Percentiles rank a stretch among this genome's conserved stretches.
Conservation (phyloP, 2,329 filamentous ascomycete species). For the Epichloe hybrida region DNA sequence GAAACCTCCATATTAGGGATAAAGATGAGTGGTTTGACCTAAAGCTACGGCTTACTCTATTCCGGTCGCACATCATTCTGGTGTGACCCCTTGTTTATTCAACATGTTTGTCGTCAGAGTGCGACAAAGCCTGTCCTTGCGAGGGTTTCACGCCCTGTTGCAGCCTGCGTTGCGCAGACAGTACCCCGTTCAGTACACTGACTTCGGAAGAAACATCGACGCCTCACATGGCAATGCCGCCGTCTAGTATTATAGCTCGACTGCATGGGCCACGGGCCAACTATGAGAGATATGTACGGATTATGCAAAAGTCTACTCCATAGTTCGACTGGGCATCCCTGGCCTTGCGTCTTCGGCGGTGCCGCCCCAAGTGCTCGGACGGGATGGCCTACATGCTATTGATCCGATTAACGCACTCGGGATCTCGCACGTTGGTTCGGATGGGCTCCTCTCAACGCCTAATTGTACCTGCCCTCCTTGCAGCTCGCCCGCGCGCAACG, state of each 20-base stretch:
- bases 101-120: conserved; percentile 3
- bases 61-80: conserved; percentile 9
- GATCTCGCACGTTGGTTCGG: too few species aligned
- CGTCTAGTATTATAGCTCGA: not conserved
- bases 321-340: not conserved
- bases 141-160: conserved; percentile 10
- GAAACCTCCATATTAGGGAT: not conserved
- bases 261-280: not conserved
- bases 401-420: too few species aligned
- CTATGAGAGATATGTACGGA: not conserved
- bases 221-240: not conserved
- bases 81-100: conserved; percentile 7
- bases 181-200: not conserved
- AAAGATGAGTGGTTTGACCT: conserved; percentile 1
- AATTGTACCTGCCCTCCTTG: too few species aligned
- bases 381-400: too few species aligned
- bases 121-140: conserved; percentile 5
- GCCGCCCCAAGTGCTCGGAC: not conserved
- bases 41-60: conserved; percentile 6
- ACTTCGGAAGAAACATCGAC: not conserved
- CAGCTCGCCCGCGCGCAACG: too few species aligned
- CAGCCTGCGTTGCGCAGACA: conserved; percentile 3
- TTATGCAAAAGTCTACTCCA: not conserved
- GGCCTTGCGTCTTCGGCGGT: not conserved
- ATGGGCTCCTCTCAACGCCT: too few species aligned